A percentile compares a stretch with the other conserved stretches of the same genome.
phyloP scores from a whole-genome alignment of 2,329 filamentous ascomycete species.

The Botrytis squamosa region DNA sequence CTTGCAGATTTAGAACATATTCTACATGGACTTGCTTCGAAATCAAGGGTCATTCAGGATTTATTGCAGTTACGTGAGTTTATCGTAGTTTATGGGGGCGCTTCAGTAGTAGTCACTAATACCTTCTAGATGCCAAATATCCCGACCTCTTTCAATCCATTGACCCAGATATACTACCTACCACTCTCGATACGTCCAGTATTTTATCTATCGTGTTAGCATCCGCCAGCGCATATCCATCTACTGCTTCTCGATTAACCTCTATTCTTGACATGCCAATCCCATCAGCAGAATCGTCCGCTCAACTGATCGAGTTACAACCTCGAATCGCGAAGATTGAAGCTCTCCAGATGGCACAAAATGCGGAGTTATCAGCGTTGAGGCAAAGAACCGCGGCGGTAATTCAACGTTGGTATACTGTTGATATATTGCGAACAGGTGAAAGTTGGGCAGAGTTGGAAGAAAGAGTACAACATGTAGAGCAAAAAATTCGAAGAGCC shows the following conservation, averaged over 20 bases:
- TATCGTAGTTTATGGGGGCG: constrained; percentile 12
- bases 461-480: constrained; percentile 35
- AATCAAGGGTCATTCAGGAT: constrained; percentile 38
- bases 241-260: constrained; percentile 39
- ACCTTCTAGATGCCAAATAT: constrained; percentile 34
- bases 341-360: constrained; percentile 36
- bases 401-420: constrained; percentile 38
- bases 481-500: constrained; percentile 34
- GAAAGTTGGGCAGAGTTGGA: constrained; percentile 40
- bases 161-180: constrained; percentile 31
- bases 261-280: constrained; percentile 39
- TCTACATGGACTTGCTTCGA: constrained; percentile 35
- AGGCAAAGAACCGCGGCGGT: constrained; percentile 36
- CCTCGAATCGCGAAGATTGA: constrained; percentile 38
- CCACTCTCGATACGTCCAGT: constrained; percentile 33
- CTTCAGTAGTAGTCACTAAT: constrained; percentile 22
- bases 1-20: constrained; percentile 30
- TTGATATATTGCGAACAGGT: constrained; percentile 35
- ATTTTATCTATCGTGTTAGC: constrained; percentile 38
- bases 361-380: constrained; percentile 35
- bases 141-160: constrained; percentile 40
- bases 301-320: constrained; percentile 38
- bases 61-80: constrained; percentile 37
- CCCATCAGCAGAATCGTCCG: constrained; percentile 36
- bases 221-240: constrained; percentile 38